phyloP scores from a whole-genome alignment of 805 yeast species.

The Metschnikowia sp. region DNA sequence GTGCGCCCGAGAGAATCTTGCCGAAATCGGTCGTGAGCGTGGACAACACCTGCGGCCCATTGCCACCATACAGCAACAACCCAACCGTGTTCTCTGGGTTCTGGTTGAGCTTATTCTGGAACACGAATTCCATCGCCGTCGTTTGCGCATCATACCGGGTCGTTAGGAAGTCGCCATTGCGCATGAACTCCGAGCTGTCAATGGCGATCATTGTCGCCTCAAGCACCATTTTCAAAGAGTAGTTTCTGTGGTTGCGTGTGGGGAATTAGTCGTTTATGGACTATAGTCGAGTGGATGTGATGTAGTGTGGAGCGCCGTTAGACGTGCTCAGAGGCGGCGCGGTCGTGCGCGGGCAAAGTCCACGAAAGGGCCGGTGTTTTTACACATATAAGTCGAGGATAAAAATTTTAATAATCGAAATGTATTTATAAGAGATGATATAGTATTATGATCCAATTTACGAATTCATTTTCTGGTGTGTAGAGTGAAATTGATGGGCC shows the following conservation, averaged over 20 bases:
- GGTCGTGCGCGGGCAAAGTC: constrained; percentile 1
- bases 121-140: constrained; percentile 83
- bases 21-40: constrained; percentile 88
- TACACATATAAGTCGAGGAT: no score
- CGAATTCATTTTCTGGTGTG: no score
- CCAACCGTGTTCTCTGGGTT: constrained; percentile 97
- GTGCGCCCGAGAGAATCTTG: constrained; percentile 77
- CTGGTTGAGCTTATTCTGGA: constrained; percentile 77
- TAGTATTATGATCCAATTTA: no score
- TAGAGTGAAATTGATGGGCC: no score
- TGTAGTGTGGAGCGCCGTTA: no score
- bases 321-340: background rate
- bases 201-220: constrained; percentile 95
- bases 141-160: constrained; percentile 89
- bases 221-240: constrained; percentile 61
- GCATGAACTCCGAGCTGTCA: constrained; percentile 93
- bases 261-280: background rate
- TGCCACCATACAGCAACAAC: constrained; percentile 81
- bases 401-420: background rate
- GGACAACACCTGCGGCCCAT: constrained; percentile 79
- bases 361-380: no score
- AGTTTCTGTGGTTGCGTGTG: background rate
- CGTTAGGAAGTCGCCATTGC: constrained; percentile 91
- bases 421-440: background rate
- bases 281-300: no score